Percentiles rank a stretch among this genome's conserved stretches.
phyloP scores from a whole-genome alignment of 441 rosid species.

The Isatis lusitanica region DNA sequence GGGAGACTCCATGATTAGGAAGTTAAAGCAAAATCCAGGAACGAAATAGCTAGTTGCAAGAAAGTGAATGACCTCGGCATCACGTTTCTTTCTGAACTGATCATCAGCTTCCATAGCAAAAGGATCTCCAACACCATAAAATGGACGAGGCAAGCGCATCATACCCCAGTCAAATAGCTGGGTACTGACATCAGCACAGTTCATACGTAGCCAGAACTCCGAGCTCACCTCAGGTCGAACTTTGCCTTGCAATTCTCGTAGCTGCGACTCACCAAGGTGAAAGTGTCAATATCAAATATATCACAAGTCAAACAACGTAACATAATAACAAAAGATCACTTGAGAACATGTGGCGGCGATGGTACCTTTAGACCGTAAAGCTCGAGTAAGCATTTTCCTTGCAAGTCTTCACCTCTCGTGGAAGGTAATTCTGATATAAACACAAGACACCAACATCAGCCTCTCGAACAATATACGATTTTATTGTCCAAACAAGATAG shows the following conservation, averaged over 20 bases:
- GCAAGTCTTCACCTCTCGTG: conserved; percentile 89
- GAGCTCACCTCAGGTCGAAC: conserved; percentile 82
- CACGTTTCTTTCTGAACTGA: conserved; percentile 89
- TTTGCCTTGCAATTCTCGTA: conserved; percentile 75
- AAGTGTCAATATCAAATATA: conserved; percentile 17
- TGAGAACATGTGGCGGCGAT: neutral
- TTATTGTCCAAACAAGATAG: neutral
- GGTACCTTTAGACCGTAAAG: conserved; percentile 93
- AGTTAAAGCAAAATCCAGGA: neutral
- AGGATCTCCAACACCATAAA: conserved; percentile 90
- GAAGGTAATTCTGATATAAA: conserved; percentile 79
- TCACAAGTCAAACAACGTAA: neutral
- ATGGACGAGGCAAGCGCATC: conserved; percentile 82
- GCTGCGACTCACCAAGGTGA: conserved; percentile 50
- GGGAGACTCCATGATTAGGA: neutral
- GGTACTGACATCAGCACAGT: conserved; percentile 70
- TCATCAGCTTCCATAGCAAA: conserved; percentile 89
- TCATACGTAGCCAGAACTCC: conserved; percentile 79
- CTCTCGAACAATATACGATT: neutral
- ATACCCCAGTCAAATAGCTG: conserved; percentile 94
- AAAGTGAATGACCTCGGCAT: conserved; percentile 70
- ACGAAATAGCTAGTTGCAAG: conserved; percentile 11
- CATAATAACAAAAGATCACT: neutral
- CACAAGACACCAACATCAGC: conserved; percentile 10
- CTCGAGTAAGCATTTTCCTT: conserved; percentile 89